These are phyloP conservation scores for Neocucurbitaria cava DNA, from an alignment of 2,329 filamentous ascomycete genomes.

Conservation along the genomic window DNA sequence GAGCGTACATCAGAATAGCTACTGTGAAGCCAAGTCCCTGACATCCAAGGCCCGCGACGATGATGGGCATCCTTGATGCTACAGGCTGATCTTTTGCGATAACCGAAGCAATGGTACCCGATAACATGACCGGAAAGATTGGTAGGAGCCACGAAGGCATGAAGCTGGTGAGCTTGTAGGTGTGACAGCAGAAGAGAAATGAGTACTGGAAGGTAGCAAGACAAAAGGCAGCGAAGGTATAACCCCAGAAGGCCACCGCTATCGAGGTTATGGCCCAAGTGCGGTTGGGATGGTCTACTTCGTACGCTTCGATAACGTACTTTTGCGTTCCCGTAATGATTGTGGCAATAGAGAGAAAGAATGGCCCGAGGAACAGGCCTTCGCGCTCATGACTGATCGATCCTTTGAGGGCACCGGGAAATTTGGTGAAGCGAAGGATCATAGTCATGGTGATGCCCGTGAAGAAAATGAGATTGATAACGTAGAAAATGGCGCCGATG, in stretches of 20 bases:
- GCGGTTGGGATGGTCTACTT: slow-evolving; percentile 48
- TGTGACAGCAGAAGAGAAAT: slow-evolving; percentile 67
- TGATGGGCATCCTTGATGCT: slow-evolving; percentile 65
- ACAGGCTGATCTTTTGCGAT: slow-evolving; percentile 68
- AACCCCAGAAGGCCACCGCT: slow-evolving; percentile 53
- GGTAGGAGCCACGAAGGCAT: slow-evolving; percentile 78
- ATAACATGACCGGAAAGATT: slow-evolving; percentile 77
- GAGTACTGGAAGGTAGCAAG: slow-evolving; percentile 62
- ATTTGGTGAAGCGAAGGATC: slow-evolving; percentile 55
- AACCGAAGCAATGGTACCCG: slow-evolving; percentile 72
- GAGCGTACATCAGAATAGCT: slow-evolving; percentile 74
- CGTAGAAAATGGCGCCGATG: slow-evolving; percentile 60
- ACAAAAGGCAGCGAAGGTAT: slow-evolving; percentile 50
- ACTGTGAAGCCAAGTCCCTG: slow-evolving; percentile 74
- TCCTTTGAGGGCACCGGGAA: slow-evolving; percentile 52
- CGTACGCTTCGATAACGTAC: slow-evolving; percentile 42
- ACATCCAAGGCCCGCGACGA: slow-evolving; percentile 70
- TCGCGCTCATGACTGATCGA: slow-evolving; percentile 61
- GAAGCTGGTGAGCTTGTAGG: slow-evolving; percentile 69
- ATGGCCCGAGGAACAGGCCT: slow-evolving; percentile 56
- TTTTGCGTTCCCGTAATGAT: slow-evolving; percentile 53
- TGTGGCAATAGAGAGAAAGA: slow-evolving; percentile 51
- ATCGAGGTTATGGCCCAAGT: slow-evolving; percentile 51
- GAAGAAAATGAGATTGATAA: slow-evolving; percentile 60
- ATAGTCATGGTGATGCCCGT: slow-evolving; percentile 36